Base-by-base conservation (phyloP, 768 basidiomycete species). In the Coprinopsis cinerea region DNA sequence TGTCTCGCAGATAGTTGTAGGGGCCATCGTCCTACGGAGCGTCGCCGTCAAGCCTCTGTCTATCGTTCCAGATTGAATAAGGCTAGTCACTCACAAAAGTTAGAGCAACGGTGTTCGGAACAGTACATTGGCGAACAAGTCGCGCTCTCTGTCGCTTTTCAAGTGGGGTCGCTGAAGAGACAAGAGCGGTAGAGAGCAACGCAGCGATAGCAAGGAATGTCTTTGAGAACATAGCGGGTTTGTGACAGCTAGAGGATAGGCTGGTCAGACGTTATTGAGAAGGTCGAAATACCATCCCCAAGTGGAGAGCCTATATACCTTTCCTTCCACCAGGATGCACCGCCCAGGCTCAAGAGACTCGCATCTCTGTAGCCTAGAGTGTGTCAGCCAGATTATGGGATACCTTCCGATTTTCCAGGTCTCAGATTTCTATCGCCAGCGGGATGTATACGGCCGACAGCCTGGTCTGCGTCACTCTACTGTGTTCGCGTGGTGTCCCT, bases 11-110 rank as follows among this genome's bases (percentile, higher is more conserved):
- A 46, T 44, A 52, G 26, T 59, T 58, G 36, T 62, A 68, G 5
- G 69, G 69, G 5, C 69, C 68, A 51, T 67, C 66, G 48, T 69
- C 68, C 68, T 69, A 48, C 18, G 42, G 14, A 11, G 22, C 13
- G 11, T 36, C n/a, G n/a, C n/a, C n/a, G n/a, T n/a, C n/a, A n/a
- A n/a, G n/a, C n/a, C n/a, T n/a, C n/a, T n/a, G n/a, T n/a, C n/a
- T n/a, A n/a, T n/a, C n/a, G n/a, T n/a, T n/a, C n/a, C n/a, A n/a
- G n/a, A n/a, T n/a, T n/a, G n/a, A n/a, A n/a, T n/a, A n/a, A n/a
- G n/a, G n/a, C n/a, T n/a, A n/a, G n/a, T n/a, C 3, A 64, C 73
- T 52, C 49, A 73, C 73, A 51, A 75, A 74, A 11, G 73, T 75
- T 24, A 75, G 53, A n/a, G 73, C 73, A 37, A 62, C 71, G 11